Conservation (phyloP, 345 rosid genomes). For the Ricinus communis region DNA sequence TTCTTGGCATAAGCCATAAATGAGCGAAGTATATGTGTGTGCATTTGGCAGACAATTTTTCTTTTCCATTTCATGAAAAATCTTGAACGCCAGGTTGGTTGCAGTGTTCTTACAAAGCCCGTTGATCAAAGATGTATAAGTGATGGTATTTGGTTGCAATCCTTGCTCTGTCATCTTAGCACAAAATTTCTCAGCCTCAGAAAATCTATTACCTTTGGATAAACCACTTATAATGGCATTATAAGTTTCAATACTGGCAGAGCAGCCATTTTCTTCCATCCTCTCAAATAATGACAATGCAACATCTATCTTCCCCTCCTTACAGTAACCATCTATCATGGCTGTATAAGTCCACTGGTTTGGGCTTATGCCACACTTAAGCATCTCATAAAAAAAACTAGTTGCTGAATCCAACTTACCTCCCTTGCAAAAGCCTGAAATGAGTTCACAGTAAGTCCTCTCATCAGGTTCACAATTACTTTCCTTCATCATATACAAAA, state of each 20-base stretch:
- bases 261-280: slow-evolving; percentile 49
- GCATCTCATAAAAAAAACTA: slow-evolving; percentile 42
- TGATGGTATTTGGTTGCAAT: slow-evolving; percentile 48
- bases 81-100: slow-evolving; percentile 41
- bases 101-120: slow-evolving; percentile 49
- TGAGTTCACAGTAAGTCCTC: slow-evolving; percentile 61
- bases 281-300: slow-evolving; percentile 49
- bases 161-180: slow-evolving; percentile 43
- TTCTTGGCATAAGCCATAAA: slow-evolving; percentile 55
- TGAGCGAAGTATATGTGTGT: slow-evolving; percentile 57
- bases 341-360: slow-evolving; percentile 55
- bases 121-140: slow-evolving; percentile 58
- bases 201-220: slow-evolving; percentile 35
- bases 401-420: slow-evolving; percentile 49
- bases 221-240: slow-evolving; percentile 53
- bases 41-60: slow-evolving; percentile 45
- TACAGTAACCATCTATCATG: slow-evolving; percentile 60
- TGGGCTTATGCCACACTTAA: slow-evolving; percentile 43
- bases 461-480: slow-evolving; percentile 45
- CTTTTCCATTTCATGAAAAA: slow-evolving; percentile 52
- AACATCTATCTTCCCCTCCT: slow-evolving; percentile 49
- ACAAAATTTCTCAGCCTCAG: slow-evolving; percentile 44
- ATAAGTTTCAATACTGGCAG: slow-evolving; percentile 45
- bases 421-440: slow-evolving; percentile 54
- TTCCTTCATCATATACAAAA: slow-evolving; percentile 50